A percentile compares a stretch with the other conserved stretches of the same genome.
These are phyloP conservation scores for Coemansia sp. DNA, from an alignment of 192 early-diverging fungal genomes.

Conservation along the genomic window DNA sequence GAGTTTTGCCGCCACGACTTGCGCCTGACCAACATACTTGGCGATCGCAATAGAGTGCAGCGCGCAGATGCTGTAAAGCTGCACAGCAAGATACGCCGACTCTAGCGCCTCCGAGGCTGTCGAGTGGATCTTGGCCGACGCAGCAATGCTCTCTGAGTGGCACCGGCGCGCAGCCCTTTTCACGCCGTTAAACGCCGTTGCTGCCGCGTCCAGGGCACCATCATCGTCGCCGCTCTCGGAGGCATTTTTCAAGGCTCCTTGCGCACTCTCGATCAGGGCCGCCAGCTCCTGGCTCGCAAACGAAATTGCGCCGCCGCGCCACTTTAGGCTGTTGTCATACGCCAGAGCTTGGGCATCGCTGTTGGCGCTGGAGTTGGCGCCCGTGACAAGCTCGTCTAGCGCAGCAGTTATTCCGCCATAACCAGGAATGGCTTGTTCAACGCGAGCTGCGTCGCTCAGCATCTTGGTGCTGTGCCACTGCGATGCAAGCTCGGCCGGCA, in stretches of 20 bases:
- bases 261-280: constrained; percentile 10
- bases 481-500: constrained; percentile 26
- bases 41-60: constrained; percentile 18
- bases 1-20: constrained; percentile 13
- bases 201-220: neutral
- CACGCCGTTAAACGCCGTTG: constrained; percentile 11
- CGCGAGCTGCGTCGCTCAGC: constrained; percentile 14
- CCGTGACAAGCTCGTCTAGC: constrained; percentile 9
- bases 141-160: constrained; percentile 18
- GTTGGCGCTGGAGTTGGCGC: neutral
- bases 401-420: constrained; percentile 8
- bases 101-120: constrained; percentile 24
- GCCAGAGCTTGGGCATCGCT: neutral
- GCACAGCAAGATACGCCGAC: constrained; percentile 31
- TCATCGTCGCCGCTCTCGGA: neutral
- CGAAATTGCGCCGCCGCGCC: constrained; percentile 33
- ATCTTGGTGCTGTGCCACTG: constrained; percentile 30
- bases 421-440: constrained; percentile 6
- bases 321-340: constrained; percentile 21
- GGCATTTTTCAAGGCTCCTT: constrained; percentile 7
- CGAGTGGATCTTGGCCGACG: constrained; percentile 30
- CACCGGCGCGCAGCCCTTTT: constrained; percentile 20
- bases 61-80: constrained; percentile 26
- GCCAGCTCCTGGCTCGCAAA: constrained; percentile 28
- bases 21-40: constrained; percentile 14